Evolutionary conservation across 345 rosid species (phyloP).

Genomic region (Carallia pectinifolia): DNA sequence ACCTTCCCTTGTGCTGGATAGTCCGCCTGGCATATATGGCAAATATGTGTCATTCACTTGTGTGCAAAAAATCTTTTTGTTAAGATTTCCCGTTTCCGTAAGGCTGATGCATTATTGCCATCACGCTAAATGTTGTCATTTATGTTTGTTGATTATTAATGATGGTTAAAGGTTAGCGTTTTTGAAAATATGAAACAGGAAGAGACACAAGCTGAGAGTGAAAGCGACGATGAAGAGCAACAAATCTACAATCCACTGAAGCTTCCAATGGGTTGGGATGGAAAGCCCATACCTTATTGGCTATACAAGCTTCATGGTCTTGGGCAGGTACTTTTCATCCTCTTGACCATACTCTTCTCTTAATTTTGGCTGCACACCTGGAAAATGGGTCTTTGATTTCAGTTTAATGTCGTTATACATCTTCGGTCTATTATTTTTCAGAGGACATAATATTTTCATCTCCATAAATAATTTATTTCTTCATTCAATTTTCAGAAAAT

Average conservation of each 20-base stretch:
- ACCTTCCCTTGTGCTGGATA: not conserved
- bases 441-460: not conserved
- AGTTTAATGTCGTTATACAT: not conserved
- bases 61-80: not conserved
- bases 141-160: not conserved
- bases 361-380: no score
- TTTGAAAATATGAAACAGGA: conserved; percentile 49
- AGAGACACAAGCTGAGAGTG: conserved; percentile 82
- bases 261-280: conserved; percentile 99
- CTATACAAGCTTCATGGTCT: conserved; percentile 99
- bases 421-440: not conserved
- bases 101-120: not conserved
- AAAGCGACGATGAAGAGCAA: conserved; percentile 97
- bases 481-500: no score
- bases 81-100: no score
- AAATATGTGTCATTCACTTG: not conserved
- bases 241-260: conserved; percentile 92
- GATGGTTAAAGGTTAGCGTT: not conserved
- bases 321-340: conserved; percentile 64
- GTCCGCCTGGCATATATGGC: not conserved
- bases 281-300: conserved; percentile 99
- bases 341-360: not conserved
- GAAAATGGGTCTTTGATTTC: no score
- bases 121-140: not conserved
- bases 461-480: not conserved